Base-by-base conservation (phyloP, 225 moss, liverwort and hornwort species). In the Rhytidiadelphus loreus region DNA sequence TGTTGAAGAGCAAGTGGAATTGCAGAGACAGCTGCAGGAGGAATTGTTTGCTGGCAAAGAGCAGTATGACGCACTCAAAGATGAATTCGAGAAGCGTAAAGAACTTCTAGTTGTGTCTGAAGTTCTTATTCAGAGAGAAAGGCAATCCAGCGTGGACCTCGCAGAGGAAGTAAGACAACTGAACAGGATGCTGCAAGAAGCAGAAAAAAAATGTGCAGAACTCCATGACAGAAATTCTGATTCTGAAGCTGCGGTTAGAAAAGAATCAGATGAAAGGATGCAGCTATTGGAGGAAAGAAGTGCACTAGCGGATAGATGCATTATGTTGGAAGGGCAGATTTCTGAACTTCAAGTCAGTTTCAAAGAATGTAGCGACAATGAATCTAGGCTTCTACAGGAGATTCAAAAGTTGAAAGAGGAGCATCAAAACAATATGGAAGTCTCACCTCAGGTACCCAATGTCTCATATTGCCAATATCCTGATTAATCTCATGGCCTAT, bases 21-120 rank as follows among this genome's bases (percentile, higher is more conserved):
- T 89, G 57, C 86, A 83, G 66, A 88, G 85, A 81, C 88, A 92
- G 65, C 71, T 93, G 90, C 90, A 93, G 88, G 90, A 91, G 61
- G 77, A 88, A 55, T 41, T 90, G 78, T 65, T 86, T 66, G 62
- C 71, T 88, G 88, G 88, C n/a, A 91, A 85, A 88, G 86, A 88
- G 81, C 83, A 93, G 48, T 89, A 91, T 71, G 50, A 79, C 41
- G 86, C 85, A 65, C 86, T 91, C 16, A 69, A 86, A 55, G 86
- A 83, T 52, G 87, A 92, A 70, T 81, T 85, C 46, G 87, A 86
- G 75, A 92, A 89, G 87, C 81, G 65, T 70, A 85, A 89, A 61
- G 88, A 87, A 46, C 90, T 90, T 85, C 52, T 87, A 77, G 80
- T 44, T 83, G 64, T 63, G 35, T 89, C 89, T 83, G 94, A 94